phyloP scores from a whole-genome alignment of 306 rosid genomes.

The Rosa multiflora region DNA sequence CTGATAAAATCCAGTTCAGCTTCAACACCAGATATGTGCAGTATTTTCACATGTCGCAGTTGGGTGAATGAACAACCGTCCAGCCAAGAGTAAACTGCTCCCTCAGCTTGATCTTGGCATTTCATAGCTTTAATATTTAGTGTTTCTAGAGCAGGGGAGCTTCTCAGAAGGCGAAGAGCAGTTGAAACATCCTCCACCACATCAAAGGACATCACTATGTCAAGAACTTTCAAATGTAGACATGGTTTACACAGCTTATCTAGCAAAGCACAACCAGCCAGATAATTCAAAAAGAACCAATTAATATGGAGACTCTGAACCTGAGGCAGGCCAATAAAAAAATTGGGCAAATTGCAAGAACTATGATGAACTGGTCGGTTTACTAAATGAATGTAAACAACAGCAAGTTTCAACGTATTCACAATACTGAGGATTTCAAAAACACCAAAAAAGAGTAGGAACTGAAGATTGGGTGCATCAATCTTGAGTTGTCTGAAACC shows the following conservation, averaged over 20 bases:
- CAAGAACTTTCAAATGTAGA: conserved; percentile 44
- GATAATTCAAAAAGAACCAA: conserved; percentile 17
- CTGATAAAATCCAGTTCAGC: conserved; percentile 45
- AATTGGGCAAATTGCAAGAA: neutral
- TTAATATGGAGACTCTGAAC: neutral
- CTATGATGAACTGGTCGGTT: neutral
- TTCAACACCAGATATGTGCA: conserved; percentile 34
- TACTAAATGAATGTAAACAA: neutral
- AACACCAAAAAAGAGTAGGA: neutral
- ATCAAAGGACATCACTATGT: conserved; percentile 41
- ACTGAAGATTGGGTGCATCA: neutral
- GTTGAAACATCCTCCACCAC: conserved; percentile 39
- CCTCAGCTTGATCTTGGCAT: neutral
- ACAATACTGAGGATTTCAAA: neutral
- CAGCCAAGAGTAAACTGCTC: conserved; percentile 23
- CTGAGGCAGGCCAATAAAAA: neutral
- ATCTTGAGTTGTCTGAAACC: neutral
- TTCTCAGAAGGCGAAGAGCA: conserved; percentile 49
- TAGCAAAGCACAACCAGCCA: conserved; percentile 44
- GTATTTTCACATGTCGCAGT: conserved; percentile 42
- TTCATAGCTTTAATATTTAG: neutral
- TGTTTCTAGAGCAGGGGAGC: conserved; percentile 51
- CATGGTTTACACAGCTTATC: conserved; percentile 34
- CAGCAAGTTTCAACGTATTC: neutral
- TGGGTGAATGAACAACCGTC: conserved; percentile 28